phyloP scores from a whole-genome alignment of 306 rosid genomes.

The Aeschynomene evenia region DNA sequence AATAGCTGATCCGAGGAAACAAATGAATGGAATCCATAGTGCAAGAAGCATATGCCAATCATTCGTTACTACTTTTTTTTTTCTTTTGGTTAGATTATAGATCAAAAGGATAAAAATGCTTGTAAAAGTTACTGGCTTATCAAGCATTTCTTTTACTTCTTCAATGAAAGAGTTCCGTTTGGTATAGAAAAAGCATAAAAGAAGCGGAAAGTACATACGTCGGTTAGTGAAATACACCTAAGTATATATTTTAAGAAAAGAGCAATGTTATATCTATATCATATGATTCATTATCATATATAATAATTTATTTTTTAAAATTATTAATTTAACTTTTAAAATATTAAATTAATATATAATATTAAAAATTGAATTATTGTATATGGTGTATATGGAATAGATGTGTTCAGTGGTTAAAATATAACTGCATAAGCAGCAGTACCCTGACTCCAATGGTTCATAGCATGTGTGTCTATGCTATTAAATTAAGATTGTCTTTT shows the following conservation, averaged over 20 bases:
- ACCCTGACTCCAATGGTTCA: background rate
- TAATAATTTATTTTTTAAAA: no score
- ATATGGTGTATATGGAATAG: no score
- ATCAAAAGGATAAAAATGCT: background rate
- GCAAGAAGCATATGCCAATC: slow-evolving; percentile 1
- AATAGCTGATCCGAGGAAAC: background rate
- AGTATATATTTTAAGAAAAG: background rate
- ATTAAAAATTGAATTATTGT: no score
- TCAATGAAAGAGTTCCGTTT: background rate
- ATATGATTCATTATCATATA: no score
- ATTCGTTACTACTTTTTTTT: background rate
- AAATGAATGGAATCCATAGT: slow-evolving; percentile 5
- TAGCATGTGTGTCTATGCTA: background rate
- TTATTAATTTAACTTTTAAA: no score
- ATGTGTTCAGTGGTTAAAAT: background rate
- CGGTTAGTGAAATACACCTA: slow-evolving; percentile 4
- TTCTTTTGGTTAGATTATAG: background rate
- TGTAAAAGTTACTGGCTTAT: background rate
- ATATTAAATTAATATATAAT: no score
- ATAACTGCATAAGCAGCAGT: background rate
- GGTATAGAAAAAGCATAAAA: background rate
- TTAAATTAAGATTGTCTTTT: background rate
- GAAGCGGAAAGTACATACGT: background rate
- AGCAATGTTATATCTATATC: no score
- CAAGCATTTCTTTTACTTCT: background rate